Percentiles rank a stretch among this genome's conserved stretches.
phyloP scores from a whole-genome alignment of 306 rosid genomes.

The Benincasa hispida region DNA sequence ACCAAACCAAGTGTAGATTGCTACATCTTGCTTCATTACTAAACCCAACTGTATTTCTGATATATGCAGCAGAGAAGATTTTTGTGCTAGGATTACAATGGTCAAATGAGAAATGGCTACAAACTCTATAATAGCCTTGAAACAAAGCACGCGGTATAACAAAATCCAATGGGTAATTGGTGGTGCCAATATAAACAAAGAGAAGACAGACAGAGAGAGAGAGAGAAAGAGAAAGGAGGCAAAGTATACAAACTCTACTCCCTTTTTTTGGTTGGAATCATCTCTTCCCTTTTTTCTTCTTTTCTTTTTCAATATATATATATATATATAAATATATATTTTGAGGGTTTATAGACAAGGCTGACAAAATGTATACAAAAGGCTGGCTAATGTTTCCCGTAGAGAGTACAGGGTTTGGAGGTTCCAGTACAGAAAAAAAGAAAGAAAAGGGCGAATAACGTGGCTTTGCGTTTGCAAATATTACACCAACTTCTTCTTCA shows the following conservation, averaged over 20 bases:
- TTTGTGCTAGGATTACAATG: background rate
- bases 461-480: background rate
- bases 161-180: background rate
- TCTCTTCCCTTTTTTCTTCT: background rate
- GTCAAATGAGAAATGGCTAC: background rate
- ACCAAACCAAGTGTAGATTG: background rate
- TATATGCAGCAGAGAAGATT: background rate
- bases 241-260: background rate
- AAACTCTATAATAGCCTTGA: background rate
- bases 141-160: background rate
- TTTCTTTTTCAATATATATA: background rate
- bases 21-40: background rate
- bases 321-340: background rate
- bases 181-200: background rate
- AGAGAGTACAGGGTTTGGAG: background rate
- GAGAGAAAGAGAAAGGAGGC: background rate
- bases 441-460: background rate
- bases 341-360: background rate
- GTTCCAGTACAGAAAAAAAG: background rate
- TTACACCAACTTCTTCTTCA: background rate
- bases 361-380: slow-evolving; percentile 8
- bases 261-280: background rate
- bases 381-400: background rate
- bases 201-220: background rate
- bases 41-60: too few species aligned